Evolutionary conservation across 225 moss, liverwort and hornwort species (phyloP).

Genomic region (Antitrichia curtipendula): DNA sequence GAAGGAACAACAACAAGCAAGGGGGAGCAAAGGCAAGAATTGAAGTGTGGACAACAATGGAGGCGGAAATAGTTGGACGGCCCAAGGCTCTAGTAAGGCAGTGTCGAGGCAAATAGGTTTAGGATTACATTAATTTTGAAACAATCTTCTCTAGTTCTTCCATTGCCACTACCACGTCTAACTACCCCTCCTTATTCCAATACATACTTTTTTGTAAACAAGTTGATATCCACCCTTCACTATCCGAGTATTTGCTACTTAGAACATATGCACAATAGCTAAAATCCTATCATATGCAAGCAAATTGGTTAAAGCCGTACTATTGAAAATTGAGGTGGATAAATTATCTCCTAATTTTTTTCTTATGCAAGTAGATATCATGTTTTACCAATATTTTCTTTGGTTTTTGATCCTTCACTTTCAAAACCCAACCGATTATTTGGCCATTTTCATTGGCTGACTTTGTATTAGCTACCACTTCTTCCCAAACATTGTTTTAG

Average conservation of each 20-base stretch:
- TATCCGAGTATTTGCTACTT: too few relatives aligned
- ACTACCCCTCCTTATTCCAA: rapidly evolving
- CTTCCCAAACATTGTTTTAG: not conserved
- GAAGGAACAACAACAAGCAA: rapidly evolving
- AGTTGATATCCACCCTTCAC: not conserved
- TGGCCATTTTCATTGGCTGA: not conserved
- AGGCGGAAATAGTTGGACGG: too few relatives aligned
- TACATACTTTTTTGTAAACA: rapidly evolving
- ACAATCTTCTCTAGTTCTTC: not conserved
- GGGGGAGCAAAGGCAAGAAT: too few relatives aligned
- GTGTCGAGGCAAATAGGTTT: rapidly evolving
- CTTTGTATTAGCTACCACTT: not conserved
- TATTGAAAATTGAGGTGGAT: not conserved
- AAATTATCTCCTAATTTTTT: not conserved
- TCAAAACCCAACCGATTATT: not conserved
- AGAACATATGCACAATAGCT: too few relatives aligned
- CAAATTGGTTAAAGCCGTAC: rapidly evolving
- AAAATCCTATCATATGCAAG: not conserved
- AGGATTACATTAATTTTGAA: not conserved
- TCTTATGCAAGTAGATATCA: rapidly evolving
- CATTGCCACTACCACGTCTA: rapidly evolving
- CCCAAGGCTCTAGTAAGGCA: rapidly evolving
- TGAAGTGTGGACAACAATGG: too few relatives aligned
- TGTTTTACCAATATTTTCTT: not conserved
- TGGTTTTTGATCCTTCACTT: not conserved